Conservation (phyloP, 345 rosid species). For the Tarenaya hassleriana region DNA sequence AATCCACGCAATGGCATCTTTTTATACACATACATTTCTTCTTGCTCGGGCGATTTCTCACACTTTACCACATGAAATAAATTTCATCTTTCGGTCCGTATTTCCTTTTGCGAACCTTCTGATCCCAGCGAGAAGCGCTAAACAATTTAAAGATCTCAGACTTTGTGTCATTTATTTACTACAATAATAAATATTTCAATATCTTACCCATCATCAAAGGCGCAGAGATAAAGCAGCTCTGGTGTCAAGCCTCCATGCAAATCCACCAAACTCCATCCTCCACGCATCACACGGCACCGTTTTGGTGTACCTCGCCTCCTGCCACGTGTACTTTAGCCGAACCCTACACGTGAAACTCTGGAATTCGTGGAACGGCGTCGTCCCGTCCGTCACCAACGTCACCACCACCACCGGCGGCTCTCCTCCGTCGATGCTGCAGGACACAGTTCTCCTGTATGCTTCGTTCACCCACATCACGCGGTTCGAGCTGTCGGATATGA, state of each 20-base stretch:
- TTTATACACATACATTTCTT: too few relatives aligned
- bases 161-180: not conserved
- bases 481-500: constrained; percentile 37
- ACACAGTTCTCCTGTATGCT: constrained; percentile 39
- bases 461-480: constrained; percentile 45
- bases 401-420: constrained; percentile 23
- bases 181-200: not conserved
- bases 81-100: too few relatives aligned
- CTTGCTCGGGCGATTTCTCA: too few relatives aligned
- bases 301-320: constrained; percentile 18
- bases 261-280: constrained; percentile 50
- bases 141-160: not conserved
- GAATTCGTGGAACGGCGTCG: constrained; percentile 19
- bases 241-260: constrained; percentile 63
- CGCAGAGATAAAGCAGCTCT: constrained; percentile 46
- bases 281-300: constrained; percentile 55
- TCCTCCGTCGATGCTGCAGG: not conserved
- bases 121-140: too few relatives aligned
- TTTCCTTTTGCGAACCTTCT: too few relatives aligned
- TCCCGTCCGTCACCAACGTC: constrained; percentile 31
- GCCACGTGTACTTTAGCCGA: constrained; percentile 35
- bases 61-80: too few relatives aligned
- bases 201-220: constrained; percentile 21
- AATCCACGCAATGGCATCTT: too few relatives aligned
- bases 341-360: constrained; percentile 39